A percentile compares a stretch with the other conserved stretches of the same genome.
Conservation (phyloP, 164 flowering plant species). For the Magnolia kwangsiensis region DNA sequence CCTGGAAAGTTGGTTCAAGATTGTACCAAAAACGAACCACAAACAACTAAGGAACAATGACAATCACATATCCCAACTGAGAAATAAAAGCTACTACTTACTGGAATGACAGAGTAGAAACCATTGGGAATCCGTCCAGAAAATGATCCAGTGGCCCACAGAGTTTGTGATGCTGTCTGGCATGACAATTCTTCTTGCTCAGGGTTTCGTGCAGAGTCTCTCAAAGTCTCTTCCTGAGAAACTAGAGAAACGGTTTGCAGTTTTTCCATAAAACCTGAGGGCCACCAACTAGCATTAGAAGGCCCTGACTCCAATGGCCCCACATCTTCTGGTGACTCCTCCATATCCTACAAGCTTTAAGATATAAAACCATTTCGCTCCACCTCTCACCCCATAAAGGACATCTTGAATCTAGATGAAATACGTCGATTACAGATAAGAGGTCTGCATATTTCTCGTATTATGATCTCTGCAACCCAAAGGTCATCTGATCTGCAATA, state of each 20-base stretch:
- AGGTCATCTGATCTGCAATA: conserved; percentile 23
- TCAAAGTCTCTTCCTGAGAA: conserved; percentile 48
- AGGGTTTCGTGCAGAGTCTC: conserved; percentile 28
- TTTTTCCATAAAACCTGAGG: conserved; percentile 66
- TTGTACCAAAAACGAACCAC: not conserved
- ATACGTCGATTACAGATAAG: conserved; percentile 4
- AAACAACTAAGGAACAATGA: not conserved
- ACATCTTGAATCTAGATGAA: conserved; percentile 14
- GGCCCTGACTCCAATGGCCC: conserved; percentile 61
- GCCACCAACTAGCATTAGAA: conserved; percentile 73
- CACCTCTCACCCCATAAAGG: conserved; percentile 46
- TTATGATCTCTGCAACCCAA: conserved; percentile 5
- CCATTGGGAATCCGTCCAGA: conserved; percentile 91
- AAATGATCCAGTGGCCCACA: conserved; percentile 82
- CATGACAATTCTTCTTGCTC: conserved; percentile 50
- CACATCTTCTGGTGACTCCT: conserved; percentile 65
- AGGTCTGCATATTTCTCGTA: conserved; percentile 9
- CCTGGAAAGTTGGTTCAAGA: not conserved
- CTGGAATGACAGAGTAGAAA: conserved; percentile 86
- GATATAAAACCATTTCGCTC: conserved; percentile 58
- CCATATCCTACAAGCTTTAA: conserved; percentile 56
- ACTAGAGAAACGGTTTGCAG: conserved; percentile 70
- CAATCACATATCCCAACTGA: not conserved
- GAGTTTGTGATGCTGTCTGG: conserved; percentile 71
- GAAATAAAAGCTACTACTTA: conserved; percentile 32